phyloP scores from a whole-genome alignment of 306 rosid species.

The Abrus precatorius region DNA sequence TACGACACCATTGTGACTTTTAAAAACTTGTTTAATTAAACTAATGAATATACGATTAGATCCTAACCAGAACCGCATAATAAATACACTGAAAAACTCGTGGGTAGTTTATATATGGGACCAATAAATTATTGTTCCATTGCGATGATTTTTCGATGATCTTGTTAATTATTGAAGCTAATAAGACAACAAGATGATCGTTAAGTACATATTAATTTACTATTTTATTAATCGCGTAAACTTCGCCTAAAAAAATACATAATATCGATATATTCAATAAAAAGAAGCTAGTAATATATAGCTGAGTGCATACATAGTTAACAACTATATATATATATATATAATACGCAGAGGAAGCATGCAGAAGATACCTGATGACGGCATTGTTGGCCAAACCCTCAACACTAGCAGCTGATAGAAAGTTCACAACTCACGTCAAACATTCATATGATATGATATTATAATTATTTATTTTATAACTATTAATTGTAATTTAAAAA shows the following conservation, averaged over 20 bases:
- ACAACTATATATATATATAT: background rate
- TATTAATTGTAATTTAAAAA: too few relatives aligned
- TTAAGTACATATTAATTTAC: background rate
- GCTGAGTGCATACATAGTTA: constrained; percentile 4
- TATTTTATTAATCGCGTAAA: constrained; percentile 2
- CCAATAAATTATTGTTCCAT: constrained; percentile 25
- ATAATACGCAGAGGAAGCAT: background rate
- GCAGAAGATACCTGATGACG: constrained; percentile 9
- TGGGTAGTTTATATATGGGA: background rate
- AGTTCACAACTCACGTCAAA: background rate
- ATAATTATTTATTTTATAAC: too few relatives aligned
- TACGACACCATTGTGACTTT: constrained; percentile 11
- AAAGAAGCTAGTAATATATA: background rate
- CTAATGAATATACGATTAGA: constrained; percentile 43
- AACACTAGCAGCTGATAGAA: background rate
- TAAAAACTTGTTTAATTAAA: constrained; percentile 15
- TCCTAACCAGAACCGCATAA: constrained; percentile 45
- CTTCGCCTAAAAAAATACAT: background rate
- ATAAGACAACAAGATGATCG: constrained; percentile 6
- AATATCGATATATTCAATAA: constrained; percentile 26
- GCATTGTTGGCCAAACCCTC: constrained; percentile 17
- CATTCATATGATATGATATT: background rate
- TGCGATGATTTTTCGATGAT: background rate
- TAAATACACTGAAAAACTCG: constrained; percentile 6
- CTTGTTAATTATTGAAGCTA: constrained; percentile 22